A percentile compares a stretch with the other conserved stretches of the same genome.
Conservation (phyloP, 2,329 filamentous ascomycete genomes). For the Parastagonospora avenae region DNA sequence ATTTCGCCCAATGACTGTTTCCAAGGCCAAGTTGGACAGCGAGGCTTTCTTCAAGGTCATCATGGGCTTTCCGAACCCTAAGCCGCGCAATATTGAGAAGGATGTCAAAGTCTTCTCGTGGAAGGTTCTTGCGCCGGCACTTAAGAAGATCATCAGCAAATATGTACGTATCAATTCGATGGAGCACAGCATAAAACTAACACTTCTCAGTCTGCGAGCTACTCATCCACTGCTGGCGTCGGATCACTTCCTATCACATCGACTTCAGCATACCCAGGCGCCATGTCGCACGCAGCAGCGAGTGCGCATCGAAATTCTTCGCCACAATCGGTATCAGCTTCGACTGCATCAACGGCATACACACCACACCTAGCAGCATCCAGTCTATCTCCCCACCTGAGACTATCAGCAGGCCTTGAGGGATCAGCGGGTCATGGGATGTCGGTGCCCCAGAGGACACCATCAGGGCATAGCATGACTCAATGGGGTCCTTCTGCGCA, state of each 20-base stretch:
- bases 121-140: constrained; percentile 82
- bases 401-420: constrained; percentile 46
- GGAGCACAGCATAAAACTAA: constrained; percentile 41
- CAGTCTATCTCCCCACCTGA: constrained; percentile 52
- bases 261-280: constrained; percentile 46
- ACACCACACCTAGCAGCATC: constrained; percentile 50
- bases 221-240: constrained; percentile 66
- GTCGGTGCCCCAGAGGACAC: constrained; percentile 40
- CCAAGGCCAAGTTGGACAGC: constrained; percentile 88
- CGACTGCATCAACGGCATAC: constrained; percentile 52
- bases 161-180: constrained; percentile 64
- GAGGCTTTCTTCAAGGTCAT: constrained; percentile 99
- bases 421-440: constrained; percentile 45
- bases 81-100: constrained; percentile 97
- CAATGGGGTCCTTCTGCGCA: constrained; percentile 39
- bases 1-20: constrained; percentile 89
- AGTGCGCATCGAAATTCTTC: constrained; percentile 56
- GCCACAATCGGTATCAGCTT: constrained; percentile 55
- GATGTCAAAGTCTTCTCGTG: constrained; percentile 98
- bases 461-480: constrained; percentile 42
- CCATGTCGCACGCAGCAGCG: constrained; percentile 54
- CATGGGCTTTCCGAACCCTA: constrained; percentile 94
- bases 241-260: constrained; percentile 49
- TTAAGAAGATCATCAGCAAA: constrained; percentile 99
- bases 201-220: constrained; percentile 65